A percentile compares a stretch with the other conserved stretches of the same genome.
Conservation (phyloP, 169 alveolate genomes). For the Hepatocystis sp. region DNA sequence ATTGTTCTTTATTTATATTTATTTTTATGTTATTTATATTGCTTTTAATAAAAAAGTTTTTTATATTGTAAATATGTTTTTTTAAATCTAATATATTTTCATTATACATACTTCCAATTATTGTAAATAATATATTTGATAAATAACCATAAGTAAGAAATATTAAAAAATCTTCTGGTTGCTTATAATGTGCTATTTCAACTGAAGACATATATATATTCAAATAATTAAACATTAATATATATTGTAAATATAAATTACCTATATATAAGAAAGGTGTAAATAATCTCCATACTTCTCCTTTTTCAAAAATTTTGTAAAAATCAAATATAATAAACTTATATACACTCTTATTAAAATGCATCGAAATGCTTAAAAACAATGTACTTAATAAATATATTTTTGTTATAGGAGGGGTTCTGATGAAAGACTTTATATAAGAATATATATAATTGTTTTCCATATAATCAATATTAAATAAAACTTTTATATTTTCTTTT, state of each 20-base stretch:
- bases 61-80: slow-evolving; percentile 14
- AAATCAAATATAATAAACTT: slow-evolving; percentile 77
- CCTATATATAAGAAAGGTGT: slow-evolving; percentile 85
- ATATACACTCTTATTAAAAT: slow-evolving; percentile 62
- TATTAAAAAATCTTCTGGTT: slow-evolving; percentile 83
- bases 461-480: slow-evolving; percentile 54
- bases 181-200: slow-evolving; percentile 80
- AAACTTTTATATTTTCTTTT: slow-evolving; percentile 48
- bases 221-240: slow-evolving; percentile 79
- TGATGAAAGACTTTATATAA: slow-evolving; percentile 40
- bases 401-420: slow-evolving; percentile 74
- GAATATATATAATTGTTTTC: slow-evolving; percentile 49
- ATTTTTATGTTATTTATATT: slow-evolving; percentile 7
- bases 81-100: slow-evolving; percentile 44
- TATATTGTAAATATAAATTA: slow-evolving; percentile 80
- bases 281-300: slow-evolving; percentile 83
- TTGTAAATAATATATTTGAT: slow-evolving; percentile 72
- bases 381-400: slow-evolving; percentile 42
- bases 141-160: slow-evolving; percentile 79
- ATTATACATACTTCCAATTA: slow-evolving; percentile 75
- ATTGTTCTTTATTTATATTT: slow-evolving; percentile 27
- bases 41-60: not conserved
- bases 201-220: slow-evolving; percentile 83
- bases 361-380: slow-evolving; percentile 35
- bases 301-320: slow-evolving; percentile 57